Evolutionary conservation across 2,329 filamentous ascomycete genomes (phyloP).

Genomic region (Bisporella sp.): DNA sequence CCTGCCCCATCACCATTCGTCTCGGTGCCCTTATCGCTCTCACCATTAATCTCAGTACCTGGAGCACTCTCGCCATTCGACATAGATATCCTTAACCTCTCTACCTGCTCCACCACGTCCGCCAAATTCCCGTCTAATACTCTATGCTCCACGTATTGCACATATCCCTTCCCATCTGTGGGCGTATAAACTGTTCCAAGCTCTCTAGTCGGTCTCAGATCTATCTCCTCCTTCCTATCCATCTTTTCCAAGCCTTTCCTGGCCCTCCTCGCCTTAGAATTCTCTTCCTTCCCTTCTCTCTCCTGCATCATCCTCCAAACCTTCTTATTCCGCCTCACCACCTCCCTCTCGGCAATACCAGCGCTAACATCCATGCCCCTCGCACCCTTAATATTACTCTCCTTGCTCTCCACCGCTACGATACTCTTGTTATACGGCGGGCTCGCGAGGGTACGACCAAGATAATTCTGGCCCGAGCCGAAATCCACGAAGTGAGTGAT

Average conservation of each 20-base stretch:
- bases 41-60: constrained; percentile 6
- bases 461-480: constrained; percentile 93
- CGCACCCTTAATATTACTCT: constrained; percentile 80
- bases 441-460: constrained; percentile 80
- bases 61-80: constrained; percentile 6
- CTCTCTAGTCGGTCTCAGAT: constrained; percentile 45
- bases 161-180: constrained; percentile 57
- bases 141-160: constrained; percentile 71
- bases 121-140: constrained; percentile 67
- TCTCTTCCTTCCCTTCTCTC: constrained; percentile 31
- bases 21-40: not conserved
- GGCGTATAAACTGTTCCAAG: constrained; percentile 46
- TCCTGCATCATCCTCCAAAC: constrained; percentile 43
- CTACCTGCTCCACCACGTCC: constrained; percentile 57
- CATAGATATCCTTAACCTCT: constrained; percentile 30
- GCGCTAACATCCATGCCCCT: constrained; percentile 79
- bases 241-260: constrained; percentile 26
- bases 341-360: constrained; percentile 64
- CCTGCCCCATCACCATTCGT: constrained; percentile 14
- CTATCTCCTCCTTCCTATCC: constrained; percentile 15
- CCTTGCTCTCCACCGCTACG: constrained; percentile 82
- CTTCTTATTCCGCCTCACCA: constrained; percentile 79
- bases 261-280: constrained; percentile 33
- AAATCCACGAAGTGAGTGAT: constrained; percentile 93
- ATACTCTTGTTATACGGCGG: constrained; percentile 81